Conservation (phyloP, 805 yeast species). For the Peterozyma toletana region DNA sequence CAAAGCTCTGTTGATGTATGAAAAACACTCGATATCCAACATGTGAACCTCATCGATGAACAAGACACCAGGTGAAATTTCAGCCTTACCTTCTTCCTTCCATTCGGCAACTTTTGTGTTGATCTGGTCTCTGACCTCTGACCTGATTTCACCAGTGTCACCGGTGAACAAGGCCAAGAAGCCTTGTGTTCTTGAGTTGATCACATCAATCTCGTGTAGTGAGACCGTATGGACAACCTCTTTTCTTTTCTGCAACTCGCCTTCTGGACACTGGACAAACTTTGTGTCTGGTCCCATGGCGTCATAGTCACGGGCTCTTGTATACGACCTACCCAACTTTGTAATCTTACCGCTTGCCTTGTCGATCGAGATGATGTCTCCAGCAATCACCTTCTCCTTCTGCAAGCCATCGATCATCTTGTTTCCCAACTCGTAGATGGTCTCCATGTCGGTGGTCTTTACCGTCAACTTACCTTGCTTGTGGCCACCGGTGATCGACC, state of each 20-base stretch:
- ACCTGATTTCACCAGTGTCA: slow-evolving; percentile 95
- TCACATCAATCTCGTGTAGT: slow-evolving; percentile 94
- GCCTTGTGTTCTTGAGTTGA: slow-evolving; percentile 96
- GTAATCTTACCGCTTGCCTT: slow-evolving; percentile 92
- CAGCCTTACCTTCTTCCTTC: slow-evolving; percentile 99
- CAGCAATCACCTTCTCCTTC: slow-evolving; percentile 92
- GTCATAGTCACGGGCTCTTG: slow-evolving; percentile 95
- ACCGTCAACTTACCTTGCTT: slow-evolving; percentile 97
- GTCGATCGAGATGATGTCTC: slow-evolving; percentile 93
- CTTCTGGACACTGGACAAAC: slow-evolving; percentile 97
- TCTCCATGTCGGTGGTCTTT: slow-evolving; percentile 97
- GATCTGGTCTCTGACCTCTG: slow-evolving; percentile 94
- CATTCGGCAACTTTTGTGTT: slow-evolving; percentile 96
- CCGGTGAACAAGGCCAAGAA: slow-evolving; percentile 93
- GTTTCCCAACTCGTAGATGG: slow-evolving; percentile 90
- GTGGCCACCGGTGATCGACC: slow-evolving; percentile 94
- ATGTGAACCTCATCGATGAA: slow-evolving; percentile 98
- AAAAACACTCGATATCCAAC: slow-evolving; percentile 96
- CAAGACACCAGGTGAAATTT: slow-evolving; percentile 94
- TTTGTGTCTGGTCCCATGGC: slow-evolving; percentile 98
- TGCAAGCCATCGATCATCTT: slow-evolving; percentile 93
- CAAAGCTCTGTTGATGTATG: slow-evolving; percentile 90
- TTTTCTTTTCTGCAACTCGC: slow-evolving; percentile 93
- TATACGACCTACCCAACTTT: slow-evolving; percentile 90
- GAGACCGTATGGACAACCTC: slow-evolving; percentile 98